phyloP scores from a whole-genome alignment of 495 filamentous ascomycete species.

The Margaritispora aquatica region DNA sequence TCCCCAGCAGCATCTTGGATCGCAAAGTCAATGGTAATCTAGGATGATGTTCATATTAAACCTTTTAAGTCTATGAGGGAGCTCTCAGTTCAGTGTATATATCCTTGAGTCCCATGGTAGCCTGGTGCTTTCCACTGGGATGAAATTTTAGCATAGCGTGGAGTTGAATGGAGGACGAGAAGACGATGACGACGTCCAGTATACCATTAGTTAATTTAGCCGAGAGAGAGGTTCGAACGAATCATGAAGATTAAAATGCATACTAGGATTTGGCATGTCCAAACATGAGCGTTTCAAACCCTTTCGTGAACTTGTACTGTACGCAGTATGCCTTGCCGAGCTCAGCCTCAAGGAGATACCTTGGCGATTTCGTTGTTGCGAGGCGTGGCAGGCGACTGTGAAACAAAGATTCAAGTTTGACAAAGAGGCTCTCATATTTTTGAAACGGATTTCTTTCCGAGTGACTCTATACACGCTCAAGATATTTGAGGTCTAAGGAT shows the following conservation, averaged over 20 bases:
- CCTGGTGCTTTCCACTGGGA: slow-evolving; percentile 19
- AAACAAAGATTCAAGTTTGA: neutral
- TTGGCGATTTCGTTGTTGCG: neutral
- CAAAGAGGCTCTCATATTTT: neutral
- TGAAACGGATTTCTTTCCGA: neutral
- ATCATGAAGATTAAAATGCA: slow-evolving; percentile 1
- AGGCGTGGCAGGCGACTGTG: neutral
- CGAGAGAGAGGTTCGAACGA: neutral
- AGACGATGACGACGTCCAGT: neutral
- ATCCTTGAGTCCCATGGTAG: slow-evolving; percentile 2
- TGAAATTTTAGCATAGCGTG: slow-evolving; percentile 16
- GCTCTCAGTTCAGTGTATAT: slow-evolving; percentile 17
- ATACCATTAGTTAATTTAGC: neutral
- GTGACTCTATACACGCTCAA: neutral
- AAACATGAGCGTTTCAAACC: neutral
- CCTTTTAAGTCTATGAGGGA: neutral
- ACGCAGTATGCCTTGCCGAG: neutral
- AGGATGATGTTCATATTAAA: neutral
- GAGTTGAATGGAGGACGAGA: slow-evolving; percentile 1
- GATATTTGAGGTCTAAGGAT: neutral
- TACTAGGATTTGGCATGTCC: neutral
- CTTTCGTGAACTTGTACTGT: no score
- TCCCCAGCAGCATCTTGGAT: slow-evolving; percentile 22
- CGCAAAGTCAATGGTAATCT: slow-evolving; percentile 14
- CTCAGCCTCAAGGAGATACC: neutral